A percentile compares a stretch with the other conserved stretches of the same genome.
Conservation (phyloP, 139 green algal genomes). For the Tetraselmis striata region DNA sequence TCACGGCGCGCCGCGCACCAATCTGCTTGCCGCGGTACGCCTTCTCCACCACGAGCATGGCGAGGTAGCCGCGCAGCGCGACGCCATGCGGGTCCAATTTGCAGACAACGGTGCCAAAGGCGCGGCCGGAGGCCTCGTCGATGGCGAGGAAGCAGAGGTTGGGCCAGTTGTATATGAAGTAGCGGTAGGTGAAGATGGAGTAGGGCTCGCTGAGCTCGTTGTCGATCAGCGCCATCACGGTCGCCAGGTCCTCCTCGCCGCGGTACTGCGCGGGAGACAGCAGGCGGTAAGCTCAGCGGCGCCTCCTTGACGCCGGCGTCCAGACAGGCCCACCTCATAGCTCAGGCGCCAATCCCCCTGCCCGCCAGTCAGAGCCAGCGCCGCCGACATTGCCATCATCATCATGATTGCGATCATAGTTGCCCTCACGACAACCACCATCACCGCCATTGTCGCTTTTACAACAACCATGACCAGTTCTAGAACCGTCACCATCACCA, state of each 20-base stretch:
- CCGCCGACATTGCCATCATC: no score
- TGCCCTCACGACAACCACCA: no score
- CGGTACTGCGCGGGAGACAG: constrained; percentile 60
- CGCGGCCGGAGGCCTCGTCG: constrained; percentile 32
- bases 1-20: no score
- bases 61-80: constrained; percentile 87
- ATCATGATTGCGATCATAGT: no score
- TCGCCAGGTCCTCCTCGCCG: constrained; percentile 74
- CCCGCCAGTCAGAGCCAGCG: no score
- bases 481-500: no score
- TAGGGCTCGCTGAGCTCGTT: constrained; percentile 95
- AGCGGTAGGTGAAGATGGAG: constrained; percentile 97
- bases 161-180: constrained; percentile 77
- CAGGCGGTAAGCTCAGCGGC: no score
- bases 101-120: constrained; percentile 81
- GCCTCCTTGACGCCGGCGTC: no score
- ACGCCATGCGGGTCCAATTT: constrained; percentile 81
- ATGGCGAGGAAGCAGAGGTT: constrained; percentile 82
- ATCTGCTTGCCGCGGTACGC: constrained; percentile 68
- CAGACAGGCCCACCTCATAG: no score
- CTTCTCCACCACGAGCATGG: constrained; percentile 95
- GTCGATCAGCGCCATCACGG: constrained; percentile 89
- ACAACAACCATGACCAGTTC: no score
- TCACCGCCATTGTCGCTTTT: no score
- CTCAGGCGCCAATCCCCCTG: no score